phyloP scores from a whole-genome alignment of 495 filamentous ascomycete genomes.

The Penicillium waksmanii region DNA sequence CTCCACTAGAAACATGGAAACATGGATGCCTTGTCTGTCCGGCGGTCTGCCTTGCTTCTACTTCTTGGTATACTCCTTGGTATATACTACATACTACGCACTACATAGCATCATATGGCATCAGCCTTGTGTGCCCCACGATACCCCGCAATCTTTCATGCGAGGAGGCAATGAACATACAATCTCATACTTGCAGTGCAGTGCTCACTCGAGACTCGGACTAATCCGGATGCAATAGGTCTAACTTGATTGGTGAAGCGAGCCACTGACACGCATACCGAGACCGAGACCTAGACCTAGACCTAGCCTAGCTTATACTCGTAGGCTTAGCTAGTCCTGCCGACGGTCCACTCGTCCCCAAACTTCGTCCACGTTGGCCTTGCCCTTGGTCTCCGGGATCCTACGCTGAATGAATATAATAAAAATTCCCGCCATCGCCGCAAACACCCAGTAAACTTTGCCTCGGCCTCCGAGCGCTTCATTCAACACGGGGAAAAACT shows the following conservation, averaged over 20 bases:
- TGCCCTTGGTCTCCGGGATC: constrained; percentile 86
- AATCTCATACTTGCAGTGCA: background rate
- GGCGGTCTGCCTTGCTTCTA: background rate
- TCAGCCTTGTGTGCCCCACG: no score
- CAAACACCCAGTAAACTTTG: constrained; percentile 87
- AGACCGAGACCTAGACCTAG: background rate
- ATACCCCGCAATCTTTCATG: constrained; percentile 1
- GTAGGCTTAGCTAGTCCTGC: constrained; percentile 32
- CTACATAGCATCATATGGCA: no score
- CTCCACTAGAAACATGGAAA: constrained; percentile 4
- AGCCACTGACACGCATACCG: background rate
- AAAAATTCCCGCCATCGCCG: constrained; percentile 67
- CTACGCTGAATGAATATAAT: constrained; percentile 66
- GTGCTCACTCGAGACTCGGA: background rate
- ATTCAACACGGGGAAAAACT: constrained; percentile 90
- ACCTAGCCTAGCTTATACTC: background rate
- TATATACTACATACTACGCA: background rate
- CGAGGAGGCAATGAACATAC: background rate
- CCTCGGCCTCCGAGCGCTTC: constrained; percentile 72
- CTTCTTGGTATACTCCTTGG: background rate
- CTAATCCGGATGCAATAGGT: background rate
- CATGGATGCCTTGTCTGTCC: constrained; percentile 9
- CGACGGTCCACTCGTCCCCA: constrained; percentile 66
- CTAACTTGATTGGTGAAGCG: background rate
- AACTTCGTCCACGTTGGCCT: constrained; percentile 79